Percentiles rank a stretch among this genome's conserved stretches.
These are phyloP conservation scores for Chernovozyma sophiae-reginae DNA, from an alignment of 1,139 yeast species.

Conservation along the genomic window DNA sequence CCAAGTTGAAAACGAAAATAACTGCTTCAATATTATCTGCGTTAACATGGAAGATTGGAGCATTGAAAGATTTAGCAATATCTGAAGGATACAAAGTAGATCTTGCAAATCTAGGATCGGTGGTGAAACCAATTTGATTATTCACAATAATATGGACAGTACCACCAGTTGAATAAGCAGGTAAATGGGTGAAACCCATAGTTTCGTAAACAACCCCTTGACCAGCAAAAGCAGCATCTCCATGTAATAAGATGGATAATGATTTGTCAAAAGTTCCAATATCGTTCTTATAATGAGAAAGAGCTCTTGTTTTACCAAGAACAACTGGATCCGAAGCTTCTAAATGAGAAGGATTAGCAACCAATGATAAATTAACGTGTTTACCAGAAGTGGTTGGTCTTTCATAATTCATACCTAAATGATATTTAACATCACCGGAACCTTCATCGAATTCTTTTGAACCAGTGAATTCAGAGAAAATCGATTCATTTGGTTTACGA, in stretches of 20 bases:
- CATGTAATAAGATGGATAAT: constrained; percentile 88
- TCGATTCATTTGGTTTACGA: constrained; percentile 97
- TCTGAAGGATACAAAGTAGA: constrained; percentile 98
- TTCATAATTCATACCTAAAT: constrained; percentile 97
- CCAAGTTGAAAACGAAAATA: constrained; percentile 87
- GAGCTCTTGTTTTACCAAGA: constrained; percentile 95
- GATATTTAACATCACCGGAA: constrained; percentile 98
- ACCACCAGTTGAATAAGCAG: constrained; percentile 98
- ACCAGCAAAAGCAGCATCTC: constrained; percentile 98
- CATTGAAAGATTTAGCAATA: constrained; percentile 92
- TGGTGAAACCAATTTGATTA: constrained; percentile 98
- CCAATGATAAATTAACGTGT: constrained; percentile 89
- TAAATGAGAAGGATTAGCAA: constrained; percentile 98
- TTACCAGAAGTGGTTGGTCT: constrained; percentile 99
- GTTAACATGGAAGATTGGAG: constrained; percentile 98
- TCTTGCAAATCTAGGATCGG: constrained; percentile 96
- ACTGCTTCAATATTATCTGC: constrained; percentile 97
- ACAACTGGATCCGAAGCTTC: constrained; percentile 99
- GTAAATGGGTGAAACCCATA: constrained; percentile 88
- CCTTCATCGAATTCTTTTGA: constrained; percentile 84
- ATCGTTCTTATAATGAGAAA: constrained; percentile 88
- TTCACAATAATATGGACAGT: constrained; percentile 92
- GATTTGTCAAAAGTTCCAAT: constrained; percentile 82
- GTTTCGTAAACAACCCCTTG: constrained; percentile 99
- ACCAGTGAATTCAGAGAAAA: constrained; percentile 93